Base-by-base conservation (phyloP, 2,329 filamentous ascomycete species). In the Colletotrichum musicola region DNA sequence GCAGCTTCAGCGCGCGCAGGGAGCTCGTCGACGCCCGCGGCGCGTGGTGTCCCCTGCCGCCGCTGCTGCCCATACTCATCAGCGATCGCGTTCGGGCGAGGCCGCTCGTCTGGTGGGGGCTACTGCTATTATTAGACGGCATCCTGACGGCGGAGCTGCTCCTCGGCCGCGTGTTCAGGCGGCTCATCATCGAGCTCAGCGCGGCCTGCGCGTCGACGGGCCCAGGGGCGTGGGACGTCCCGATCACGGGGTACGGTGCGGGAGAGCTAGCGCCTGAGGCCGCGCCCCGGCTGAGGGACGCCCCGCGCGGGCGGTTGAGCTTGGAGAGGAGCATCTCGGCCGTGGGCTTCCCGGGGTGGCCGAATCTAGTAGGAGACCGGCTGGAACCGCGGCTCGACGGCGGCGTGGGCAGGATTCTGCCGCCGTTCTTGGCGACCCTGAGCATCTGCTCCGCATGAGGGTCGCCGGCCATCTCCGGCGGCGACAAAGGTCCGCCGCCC, bases 381-480 rank as follows among this genome's bases (percentile, higher is more conserved):
- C 76, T 79, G 1, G 77, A 77, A 4, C 72, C 76, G 22, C 76
- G 72, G 60, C 77, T 80, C 2, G 75, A 76, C 1, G 79, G 78
- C 20, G 79, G 79, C 14, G 77, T 80, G 2, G 55, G 55, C 27
- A 70, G 65, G 47, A 71, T 58, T 38, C 54, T 66, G 14, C 40
- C 38, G 55, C 57, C 50, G 51, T 44, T 22, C 65, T 47, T 68
- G 20, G 35, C 40, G 20, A n/a, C 16, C 18, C 18, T 59, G 42
- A 38, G 9, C 4, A 22, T 18, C 7, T 53, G 35, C 16, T 64
- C 62, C 16, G 46, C 3, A 12, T 18, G 55, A 9, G 35, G 27
- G 18, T 56, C 62, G 14, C 38, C 44, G 12, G 49, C 42, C 50
- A 62, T 67, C 27, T 69, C 66, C 6, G 62, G 50, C 25, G 62